Evolutionary conservation across 139 green algal genomes (phyloP), one percentile per base, ranked within the genome.

Genomic region (Dunaliella primolecta): DNA sequence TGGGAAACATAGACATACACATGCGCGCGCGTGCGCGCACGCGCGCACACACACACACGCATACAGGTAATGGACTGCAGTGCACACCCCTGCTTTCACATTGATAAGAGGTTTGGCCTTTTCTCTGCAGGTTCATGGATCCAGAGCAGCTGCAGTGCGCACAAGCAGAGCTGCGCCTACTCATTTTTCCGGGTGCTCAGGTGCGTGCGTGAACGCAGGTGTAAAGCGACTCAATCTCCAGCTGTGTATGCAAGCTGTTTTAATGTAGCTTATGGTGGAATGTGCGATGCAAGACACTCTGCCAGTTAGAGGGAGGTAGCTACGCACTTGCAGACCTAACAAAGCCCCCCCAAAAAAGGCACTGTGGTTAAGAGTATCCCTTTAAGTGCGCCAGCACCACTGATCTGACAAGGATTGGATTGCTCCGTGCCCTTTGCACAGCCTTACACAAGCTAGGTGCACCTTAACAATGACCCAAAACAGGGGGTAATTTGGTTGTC

Each of bases 101-200:
- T n/a, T n/a, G n/a, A n/a, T n/a, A n/a, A n/a, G n/a, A n/a, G n/a
- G n/a, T n/a, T n/a, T n/a, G n/a, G n/a, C 15, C 36, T 31, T 31
- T 34, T 11, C 78, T 70, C 20, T 94, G 95, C 82, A 36, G 32
- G 20, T 75, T 88, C 86, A 83, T 87, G 64, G 36, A 90, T 1
- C 84, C 90, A 35, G 74, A 88, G 30, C 84, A 93, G 38, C 76
- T 93, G 64, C 80, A 84, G 35, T 75, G 90, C 30, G 89, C 91
- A 24, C 91, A 92, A 57, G 81, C 84, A 35, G 91, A 96, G 86
- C 88, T 96, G 84, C 92, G 91, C 55, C 88, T 97, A 88, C 89
- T 97, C 31, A 89, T 96, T 34, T 97, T 97, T 87, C 94, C 94
- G 0, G 92, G 93, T 7, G 94, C 93, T 15, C 83, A 90, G 84